Evolutionary conservation across 371 early-diverging fungal genomes (phyloP), one percentile per base, ranked within the genome.

Genomic region (Entomophthora muscae): DNA sequence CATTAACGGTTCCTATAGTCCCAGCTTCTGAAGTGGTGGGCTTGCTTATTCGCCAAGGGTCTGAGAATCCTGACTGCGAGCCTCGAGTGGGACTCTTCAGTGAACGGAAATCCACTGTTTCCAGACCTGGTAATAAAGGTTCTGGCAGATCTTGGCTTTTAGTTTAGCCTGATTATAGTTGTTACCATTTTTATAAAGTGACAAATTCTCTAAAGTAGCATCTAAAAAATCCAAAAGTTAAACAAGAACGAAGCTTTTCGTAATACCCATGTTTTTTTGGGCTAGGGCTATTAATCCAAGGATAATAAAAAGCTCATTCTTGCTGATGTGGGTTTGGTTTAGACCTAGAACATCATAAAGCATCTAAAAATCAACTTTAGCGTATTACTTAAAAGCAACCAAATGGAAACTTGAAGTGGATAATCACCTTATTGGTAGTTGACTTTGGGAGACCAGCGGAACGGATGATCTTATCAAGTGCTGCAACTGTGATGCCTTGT

Each of bases 241-340:
- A 23, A 27, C 26, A n/a, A 61, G n/a, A 24, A 32, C 2, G 30
- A 28, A 32, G 27, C 24, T 21, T 27, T 21, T n/a, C 23, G 13
- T 7, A 63, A 66, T 64, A 71, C 83, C 78, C 80, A 87, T 83
- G 70, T 83, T 81, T 67, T 86, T 84, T 68, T 89, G 90, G 2
- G 85, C 86, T 65, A 86, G 75, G 24, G 82, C 85, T 1, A 82
- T 70, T 51, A 88, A 71, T 0, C 86, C 86, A 53, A 87, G 66
- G 1, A 82, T 82, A 53, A 82, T 72, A 63, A 85, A 81, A 67
- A 86, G 85, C 70, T 84, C 87, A 28, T n/a, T 29, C 17, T 53
- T 51, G n/a, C 23, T 23, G 21, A 61, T 53, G n/a, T 61, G 62
- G 52, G 77, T 73, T 29, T 76, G 79, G 30, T 79, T 80, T 57